phyloP scores from a whole-genome alignment of 257 asterid genomes.

The Henckelia pumila region DNA sequence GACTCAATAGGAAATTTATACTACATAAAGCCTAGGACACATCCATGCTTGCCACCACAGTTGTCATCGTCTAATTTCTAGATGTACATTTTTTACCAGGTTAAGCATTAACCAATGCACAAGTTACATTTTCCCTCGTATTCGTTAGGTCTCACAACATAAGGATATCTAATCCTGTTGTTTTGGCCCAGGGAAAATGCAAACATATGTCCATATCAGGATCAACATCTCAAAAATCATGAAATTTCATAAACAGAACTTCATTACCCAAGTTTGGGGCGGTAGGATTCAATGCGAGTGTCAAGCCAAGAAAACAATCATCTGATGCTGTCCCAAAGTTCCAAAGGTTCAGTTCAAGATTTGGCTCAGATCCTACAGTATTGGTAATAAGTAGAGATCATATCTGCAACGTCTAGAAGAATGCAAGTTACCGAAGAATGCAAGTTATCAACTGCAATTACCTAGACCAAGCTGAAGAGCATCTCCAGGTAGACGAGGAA shows the following conservation, averaged over 20 bases:
- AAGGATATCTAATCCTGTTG: neutral
- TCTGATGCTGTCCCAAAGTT: conserved; percentile 64
- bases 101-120: conserved; percentile 13
- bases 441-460: conserved; percentile 35
- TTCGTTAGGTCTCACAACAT: conserved; percentile 4
- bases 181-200: conserved; percentile 7
- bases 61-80: neutral
- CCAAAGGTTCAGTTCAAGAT: conserved; percentile 97
- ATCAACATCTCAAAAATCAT: conserved; percentile 11
- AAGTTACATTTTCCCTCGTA: conserved; percentile 10
- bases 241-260: neutral
- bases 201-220: conserved; percentile 16
- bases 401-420: conserved; percentile 23
- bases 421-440: conserved; percentile 24
- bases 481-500: conserved; percentile 61
- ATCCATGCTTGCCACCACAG: neutral
- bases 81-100: neutral
- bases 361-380: conserved; percentile 72
- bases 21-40: neutral
- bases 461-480: conserved; percentile 67
- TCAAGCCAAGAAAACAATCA: conserved; percentile 91
- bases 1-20: neutral
- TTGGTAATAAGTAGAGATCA: conserved; percentile 21
- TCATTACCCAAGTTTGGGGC: conserved; percentile 62
- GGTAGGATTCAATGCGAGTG: conserved; percentile 89